These are phyloP conservation scores for Pseudogymnoascus sp. DNA, from an alignment of 2,329 filamentous ascomycete genomes.

Conservation along the genomic window DNA sequence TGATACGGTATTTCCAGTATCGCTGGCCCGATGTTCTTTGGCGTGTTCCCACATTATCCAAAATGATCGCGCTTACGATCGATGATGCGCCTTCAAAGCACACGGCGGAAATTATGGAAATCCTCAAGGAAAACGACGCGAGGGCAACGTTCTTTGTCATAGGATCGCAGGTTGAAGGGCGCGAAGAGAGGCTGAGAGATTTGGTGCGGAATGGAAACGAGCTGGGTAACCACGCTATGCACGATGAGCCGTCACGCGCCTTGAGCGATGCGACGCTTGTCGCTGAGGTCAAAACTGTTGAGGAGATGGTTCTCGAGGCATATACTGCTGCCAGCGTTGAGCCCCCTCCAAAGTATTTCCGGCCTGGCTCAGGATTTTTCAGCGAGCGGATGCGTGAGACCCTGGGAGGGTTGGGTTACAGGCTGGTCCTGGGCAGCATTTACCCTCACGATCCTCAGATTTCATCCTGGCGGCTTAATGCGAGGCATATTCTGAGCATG, in stretches of 20 bases:
- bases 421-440: conserved; percentile 70
- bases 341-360: conserved; percentile 59
- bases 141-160: conserved; percentile 86
- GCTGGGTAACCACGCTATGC: conserved; percentile 83
- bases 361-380: conserved; percentile 81
- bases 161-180: conserved; percentile 59
- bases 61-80: conserved; percentile 73
- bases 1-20: conserved; percentile 63
- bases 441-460: conserved; percentile 93
- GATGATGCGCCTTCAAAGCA: conserved; percentile 75
- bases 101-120: conserved; percentile 60
- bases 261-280: conserved; percentile 53
- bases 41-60: conserved; percentile 51
- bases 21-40: conserved; percentile 76
- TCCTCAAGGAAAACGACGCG: conserved; percentile 58
- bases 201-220: conserved; percentile 59
- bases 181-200: conserved; percentile 46
- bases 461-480: conserved; percentile 59
- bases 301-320: conserved; percentile 38
- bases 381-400: conserved; percentile 58
- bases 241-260: conserved; percentile 65
- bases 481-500: conserved; percentile 74
- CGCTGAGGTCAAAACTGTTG: conserved; percentile 57
- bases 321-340: conserved; percentile 14
- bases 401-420: conserved; percentile 55